Conservation (phyloP, 305 asterid genomes). For the Caryopteris hybrid region DNA sequence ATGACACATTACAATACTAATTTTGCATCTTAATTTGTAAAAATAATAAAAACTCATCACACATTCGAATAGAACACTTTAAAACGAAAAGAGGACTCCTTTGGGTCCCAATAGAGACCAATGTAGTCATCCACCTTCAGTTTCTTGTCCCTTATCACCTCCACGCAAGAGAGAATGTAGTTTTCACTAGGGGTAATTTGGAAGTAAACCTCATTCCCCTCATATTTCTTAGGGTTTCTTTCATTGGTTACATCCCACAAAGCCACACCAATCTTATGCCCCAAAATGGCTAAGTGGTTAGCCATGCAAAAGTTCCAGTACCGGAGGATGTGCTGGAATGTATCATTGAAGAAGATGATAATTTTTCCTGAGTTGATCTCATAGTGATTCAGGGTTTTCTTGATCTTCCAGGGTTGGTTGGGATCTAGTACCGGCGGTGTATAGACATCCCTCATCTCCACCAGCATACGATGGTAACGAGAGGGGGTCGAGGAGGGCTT, state of each 20-base stretch:
- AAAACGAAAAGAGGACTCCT: conserved; percentile 22
- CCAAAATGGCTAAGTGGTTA: conserved; percentile 22
- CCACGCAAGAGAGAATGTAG: conserved; percentile 25
- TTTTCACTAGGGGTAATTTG: conserved; percentile 27
- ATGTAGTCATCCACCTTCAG: conserved; percentile 38
- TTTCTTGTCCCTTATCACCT: conserved; percentile 27
- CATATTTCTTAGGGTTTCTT: conserved; percentile 25
- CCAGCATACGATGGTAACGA: conserved; percentile 17
- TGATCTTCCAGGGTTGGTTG: conserved; percentile 43
- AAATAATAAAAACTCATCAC: not conserved
- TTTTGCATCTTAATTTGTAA: too few relatives aligned
- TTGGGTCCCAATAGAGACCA: conserved; percentile 39
- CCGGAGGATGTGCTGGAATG: conserved; percentile 38
- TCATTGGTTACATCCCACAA: conserved; percentile 46
- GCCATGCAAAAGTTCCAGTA: conserved; percentile 42
- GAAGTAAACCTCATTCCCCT: conserved; percentile 21
- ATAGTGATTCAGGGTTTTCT: conserved; percentile 27
- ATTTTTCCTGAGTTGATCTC: conserved; percentile 31
- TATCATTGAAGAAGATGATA: conserved; percentile 24
- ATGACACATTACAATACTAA: not conserved
- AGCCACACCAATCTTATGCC: conserved; percentile 23
- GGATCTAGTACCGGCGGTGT: conserved; percentile 26
- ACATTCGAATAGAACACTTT: conserved; percentile 13
- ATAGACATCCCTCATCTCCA: conserved; percentile 42
- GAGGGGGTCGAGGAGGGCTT: not conserved